Evolutionary conservation across 805 yeast genomes (phyloP).

Genomic region (Brettanomyces custersianus): DNA sequence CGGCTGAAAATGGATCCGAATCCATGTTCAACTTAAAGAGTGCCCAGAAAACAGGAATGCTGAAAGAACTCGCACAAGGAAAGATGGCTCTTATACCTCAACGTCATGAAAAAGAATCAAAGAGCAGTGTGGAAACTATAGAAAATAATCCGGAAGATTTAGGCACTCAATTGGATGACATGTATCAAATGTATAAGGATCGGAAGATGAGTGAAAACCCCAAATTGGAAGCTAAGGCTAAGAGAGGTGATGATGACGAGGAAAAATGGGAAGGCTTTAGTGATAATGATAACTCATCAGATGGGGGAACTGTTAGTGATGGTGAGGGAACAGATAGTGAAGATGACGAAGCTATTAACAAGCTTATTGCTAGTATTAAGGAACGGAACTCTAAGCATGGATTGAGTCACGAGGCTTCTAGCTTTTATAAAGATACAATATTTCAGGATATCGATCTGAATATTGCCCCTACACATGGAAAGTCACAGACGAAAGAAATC

Average conservation of each 20-base stretch:
- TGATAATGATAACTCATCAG: conserved; percentile 21
- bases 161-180: conserved; percentile 73
- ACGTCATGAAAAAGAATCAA: conserved; percentile 41
- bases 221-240: conserved; percentile 55
- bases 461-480: conserved; percentile 6
- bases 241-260: conserved; percentile 69
- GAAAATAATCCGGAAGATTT: conserved; percentile 42
- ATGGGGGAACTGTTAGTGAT: conserved; percentile 27
- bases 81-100: conserved; percentile 56
- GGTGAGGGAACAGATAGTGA: conserved; percentile 47
- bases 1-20: conserved; percentile 71
- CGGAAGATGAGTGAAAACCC: conserved; percentile 62
- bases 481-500: conserved; percentile 5
- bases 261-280: conserved; percentile 72
- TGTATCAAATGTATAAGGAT: conserved; percentile 69
- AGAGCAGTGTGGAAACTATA: conserved; percentile 20
- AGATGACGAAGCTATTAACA: conserved; percentile 62
- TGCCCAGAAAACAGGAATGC: conserved; percentile 84
- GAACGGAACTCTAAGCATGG: conserved; percentile 35
- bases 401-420: conserved; percentile 33
- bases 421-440: conserved; percentile 43
- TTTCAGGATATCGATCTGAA: conserved; percentile 40
- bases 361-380: conserved; percentile 43
- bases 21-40: conserved; percentile 71
- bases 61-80: conserved; percentile 68